Percentiles rank a stretch among this genome's conserved stretches.
Evolutionary conservation across 805 yeast genomes (phyloP).

Genomic region (Priceomyces melissophilus): DNA sequence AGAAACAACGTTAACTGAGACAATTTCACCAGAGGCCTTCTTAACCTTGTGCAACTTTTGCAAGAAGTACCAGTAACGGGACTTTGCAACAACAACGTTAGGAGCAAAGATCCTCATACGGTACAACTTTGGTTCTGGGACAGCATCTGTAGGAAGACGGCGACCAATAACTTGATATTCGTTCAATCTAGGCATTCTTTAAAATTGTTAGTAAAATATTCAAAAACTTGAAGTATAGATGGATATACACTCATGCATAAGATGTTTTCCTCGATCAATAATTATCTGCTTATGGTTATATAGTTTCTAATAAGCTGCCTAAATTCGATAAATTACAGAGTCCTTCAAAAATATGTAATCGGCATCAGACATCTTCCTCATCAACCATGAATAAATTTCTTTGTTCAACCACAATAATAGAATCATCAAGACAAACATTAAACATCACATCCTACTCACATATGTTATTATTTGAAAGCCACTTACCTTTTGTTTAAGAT

Average conservation of each 20-base stretch:
- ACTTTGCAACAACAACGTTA: slow-evolving; percentile 98
- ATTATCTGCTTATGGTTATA: no score
- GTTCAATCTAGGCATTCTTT: slow-evolving; percentile 84
- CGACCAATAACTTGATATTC: slow-evolving; percentile 99
- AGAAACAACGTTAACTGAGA: slow-evolving; percentile 83
- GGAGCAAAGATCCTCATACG: slow-evolving; percentile 99
- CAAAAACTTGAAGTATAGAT: neutral
- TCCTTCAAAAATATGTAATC: no score
- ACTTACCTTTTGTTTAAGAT: slow-evolving; percentile 8
- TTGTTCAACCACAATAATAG: no score
- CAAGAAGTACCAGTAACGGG: slow-evolving; percentile 99
- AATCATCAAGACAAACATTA: no score
- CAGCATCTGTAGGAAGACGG: slow-evolving; percentile 98
- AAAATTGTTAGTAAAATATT: slow-evolving; percentile 20
- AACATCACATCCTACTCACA: no score
- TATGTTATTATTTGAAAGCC: neutral
- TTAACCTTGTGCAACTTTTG: slow-evolving; percentile 99
- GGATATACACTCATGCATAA: no score
- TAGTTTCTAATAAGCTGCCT: no score
- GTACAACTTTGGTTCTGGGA: slow-evolving; percentile 99
- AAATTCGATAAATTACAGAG: no score
- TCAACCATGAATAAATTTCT: no score
- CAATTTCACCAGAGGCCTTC: slow-evolving; percentile 99
- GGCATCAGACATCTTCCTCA: no score
- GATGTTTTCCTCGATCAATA: no score